Evolutionary conservation across 805 yeast species (phyloP), one percentile per base, ranked within the genome.

Genomic region (Starmerella vaccinii): DNA sequence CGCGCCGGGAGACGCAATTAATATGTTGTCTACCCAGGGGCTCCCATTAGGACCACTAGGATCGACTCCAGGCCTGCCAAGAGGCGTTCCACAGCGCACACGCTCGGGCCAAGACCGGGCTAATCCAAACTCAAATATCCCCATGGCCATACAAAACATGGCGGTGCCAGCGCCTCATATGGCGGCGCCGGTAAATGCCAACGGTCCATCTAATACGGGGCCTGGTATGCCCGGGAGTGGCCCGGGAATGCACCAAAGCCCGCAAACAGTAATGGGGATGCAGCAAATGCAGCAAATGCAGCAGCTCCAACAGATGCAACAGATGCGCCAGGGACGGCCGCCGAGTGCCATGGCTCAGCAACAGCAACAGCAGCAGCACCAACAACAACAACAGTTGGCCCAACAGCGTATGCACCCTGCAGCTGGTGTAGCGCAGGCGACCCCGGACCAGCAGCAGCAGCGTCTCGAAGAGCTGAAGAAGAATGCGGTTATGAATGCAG

Each of bases 391-490:
- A 24, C 43, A 39, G 32, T 10, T 24, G 32, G 32, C 43, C 15
- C 43, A 39, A 23, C 38, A 16, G 10, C 22, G n/a, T n/a, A n/a
- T 34, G 38, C 38, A 34, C n/a, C 13, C 38, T 6, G 10, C 38
- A 5, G 10, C 38, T 6, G 22, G 34, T 19, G 7, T 22, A 10
- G 37, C 32, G 19, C 37, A 19, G 26, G 6, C 19, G 8, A 4
- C 26, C 16, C 8, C 15, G 26, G 26, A 37, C 16, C 40, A 22
- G 16, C 34, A 29, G 29, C 41, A 27, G 33, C 47, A 37, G 39
- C 44, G 16, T 13, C 13, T 44, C 7, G 39, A 29, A 57, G 92
- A 84, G 46, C 80, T 76, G 40, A 70, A 84, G 57, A 75, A 78
- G 53, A 71, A 76, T 54, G 81, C 81, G 3, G 71, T 22, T 6